Percentiles rank a stretch among this genome's conserved stretches.
These are phyloP conservation scores for Anaeromyces robustus DNA, from an alignment of 192 early-diverging fungal genomes.

Conservation along the genomic window DNA sequence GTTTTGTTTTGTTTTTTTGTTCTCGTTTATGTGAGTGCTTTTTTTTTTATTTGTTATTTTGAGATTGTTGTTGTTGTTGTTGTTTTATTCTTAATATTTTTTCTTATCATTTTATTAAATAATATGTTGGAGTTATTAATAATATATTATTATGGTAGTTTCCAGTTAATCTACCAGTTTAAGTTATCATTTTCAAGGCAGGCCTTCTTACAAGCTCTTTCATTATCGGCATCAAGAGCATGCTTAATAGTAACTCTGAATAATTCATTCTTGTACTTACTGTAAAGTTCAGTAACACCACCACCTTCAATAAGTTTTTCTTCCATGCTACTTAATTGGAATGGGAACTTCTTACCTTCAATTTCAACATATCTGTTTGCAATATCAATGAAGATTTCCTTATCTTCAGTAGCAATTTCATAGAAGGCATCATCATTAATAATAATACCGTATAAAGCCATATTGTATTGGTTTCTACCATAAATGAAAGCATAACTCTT, in stretches of 20 bases:
- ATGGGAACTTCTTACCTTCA: constrained; percentile 33
- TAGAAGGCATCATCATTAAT: constrained; percentile 62
- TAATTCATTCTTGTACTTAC: constrained; percentile 52
- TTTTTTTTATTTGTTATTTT: too few species aligned
- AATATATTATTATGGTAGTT: too few species aligned
- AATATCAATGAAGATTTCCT: constrained; percentile 52
- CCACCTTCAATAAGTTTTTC: constrained; percentile 54
- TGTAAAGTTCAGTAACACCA: constrained; percentile 67
- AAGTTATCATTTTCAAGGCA: neutral
- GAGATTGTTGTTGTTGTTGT: too few species aligned
- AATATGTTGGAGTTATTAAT: too few species aligned
- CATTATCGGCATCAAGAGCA: neutral
- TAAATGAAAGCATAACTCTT: constrained; percentile 72
- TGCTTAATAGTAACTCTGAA: constrained; percentile 30
- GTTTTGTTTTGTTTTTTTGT: too few species aligned
- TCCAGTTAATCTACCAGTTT: neutral
- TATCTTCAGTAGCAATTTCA: constrained; percentile 52
- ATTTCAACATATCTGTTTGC: constrained; percentile 40
- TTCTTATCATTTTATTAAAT: too few species aligned
- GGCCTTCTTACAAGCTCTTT: neutral
- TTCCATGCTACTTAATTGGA: constrained; percentile 54
- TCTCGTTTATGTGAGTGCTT: too few species aligned
- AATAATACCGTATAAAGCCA: constrained; percentile 60
- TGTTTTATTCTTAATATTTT: too few species aligned
- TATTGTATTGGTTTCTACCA: constrained; percentile 68